These are phyloP conservation scores for Leersia perrieri DNA, from an alignment of 176 grass and related monocot species.

Conservation along the genomic window DNA sequence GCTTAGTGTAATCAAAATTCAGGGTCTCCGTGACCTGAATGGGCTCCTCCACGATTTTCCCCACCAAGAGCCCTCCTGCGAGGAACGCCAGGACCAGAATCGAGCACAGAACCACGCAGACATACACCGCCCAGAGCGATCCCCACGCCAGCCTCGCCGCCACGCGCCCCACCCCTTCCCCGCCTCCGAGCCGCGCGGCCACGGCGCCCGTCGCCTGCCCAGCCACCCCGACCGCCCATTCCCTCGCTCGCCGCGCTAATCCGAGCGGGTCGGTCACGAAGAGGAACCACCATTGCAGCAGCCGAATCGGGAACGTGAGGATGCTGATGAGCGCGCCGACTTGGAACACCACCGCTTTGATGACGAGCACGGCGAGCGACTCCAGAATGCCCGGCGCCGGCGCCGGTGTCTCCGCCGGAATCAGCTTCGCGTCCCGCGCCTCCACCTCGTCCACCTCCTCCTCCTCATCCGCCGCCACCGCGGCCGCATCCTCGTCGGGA, in stretches of 20 bases:
- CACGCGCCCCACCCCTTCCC: constrained; percentile 37
- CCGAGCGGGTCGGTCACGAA: constrained; percentile 60
- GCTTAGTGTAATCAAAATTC: constrained; percentile 90
- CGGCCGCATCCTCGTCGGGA: background rate
- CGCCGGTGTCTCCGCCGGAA: background rate
- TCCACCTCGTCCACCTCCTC: background rate
- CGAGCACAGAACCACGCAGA: constrained; percentile 55
- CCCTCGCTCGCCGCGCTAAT: constrained; percentile 27
- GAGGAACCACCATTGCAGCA: constrained; percentile 58
- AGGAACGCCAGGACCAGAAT: constrained; percentile 66
- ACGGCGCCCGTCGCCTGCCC: constrained; percentile 35
- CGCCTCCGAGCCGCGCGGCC: constrained; percentile 25
- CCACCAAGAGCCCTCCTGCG: constrained; percentile 56
- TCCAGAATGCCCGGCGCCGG: constrained; percentile 37
- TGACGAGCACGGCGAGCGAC: constrained; percentile 39
- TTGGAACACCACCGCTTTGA: constrained; percentile 70
- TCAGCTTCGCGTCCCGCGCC: background rate
- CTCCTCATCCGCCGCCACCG: background rate
- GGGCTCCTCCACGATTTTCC: constrained; percentile 60
- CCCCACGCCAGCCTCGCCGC: constrained; percentile 55
- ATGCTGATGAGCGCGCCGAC: constrained; percentile 50
- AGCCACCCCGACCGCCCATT: constrained; percentile 26
- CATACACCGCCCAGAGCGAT: constrained; percentile 71
- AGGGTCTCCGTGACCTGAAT: constrained; percentile 65
- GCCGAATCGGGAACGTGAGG: constrained; percentile 60